These are phyloP conservation scores for Didymella sp. DNA, from an alignment of 2,329 filamentous ascomycete species.

Conservation along the genomic window DNA sequence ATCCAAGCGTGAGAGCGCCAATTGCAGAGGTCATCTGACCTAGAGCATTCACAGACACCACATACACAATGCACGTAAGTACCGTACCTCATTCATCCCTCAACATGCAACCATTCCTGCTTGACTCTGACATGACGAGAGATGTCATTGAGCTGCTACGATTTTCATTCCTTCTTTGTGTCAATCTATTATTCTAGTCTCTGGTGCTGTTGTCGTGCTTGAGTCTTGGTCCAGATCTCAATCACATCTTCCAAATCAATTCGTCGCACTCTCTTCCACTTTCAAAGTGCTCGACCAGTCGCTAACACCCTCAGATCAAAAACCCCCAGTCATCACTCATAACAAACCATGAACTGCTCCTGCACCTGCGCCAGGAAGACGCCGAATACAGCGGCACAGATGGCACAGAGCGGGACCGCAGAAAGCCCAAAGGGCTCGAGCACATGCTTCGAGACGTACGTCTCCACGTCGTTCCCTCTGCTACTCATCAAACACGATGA, in stretches of 20 bases:
- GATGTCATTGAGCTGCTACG: too few relatives aligned
- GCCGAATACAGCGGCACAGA: constrained; percentile 46
- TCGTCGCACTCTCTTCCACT: too few relatives aligned
- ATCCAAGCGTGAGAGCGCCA: not conserved
- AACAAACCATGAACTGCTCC: constrained; percentile 75
- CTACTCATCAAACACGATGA: not conserved
- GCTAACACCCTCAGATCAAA: constrained; percentile 62
- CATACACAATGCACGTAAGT: constrained; percentile 24
- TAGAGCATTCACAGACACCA: not conserved
- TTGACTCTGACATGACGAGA: too few relatives aligned
- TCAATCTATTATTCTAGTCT: too few relatives aligned
- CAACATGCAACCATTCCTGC: too few relatives aligned
- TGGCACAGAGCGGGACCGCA: constrained; percentile 33
- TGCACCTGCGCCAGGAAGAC: constrained; percentile 44
- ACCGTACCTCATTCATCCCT: too few relatives aligned
- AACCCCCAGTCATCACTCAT: constrained; percentile 73
- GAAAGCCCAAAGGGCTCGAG: constrained; percentile 61
- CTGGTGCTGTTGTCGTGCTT: too few relatives aligned
- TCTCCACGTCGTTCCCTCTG: too few relatives aligned
- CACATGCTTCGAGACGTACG: constrained; percentile 70
- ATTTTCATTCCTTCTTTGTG: too few relatives aligned
- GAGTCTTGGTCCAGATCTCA: too few relatives aligned
- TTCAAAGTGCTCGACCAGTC: too few relatives aligned
- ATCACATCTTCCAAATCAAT: too few relatives aligned
- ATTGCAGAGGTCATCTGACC: not conserved